Evolutionary conservation across 1,139 yeast genomes (phyloP).

Genomic region (Blastobotrys ciferrii): DNA sequence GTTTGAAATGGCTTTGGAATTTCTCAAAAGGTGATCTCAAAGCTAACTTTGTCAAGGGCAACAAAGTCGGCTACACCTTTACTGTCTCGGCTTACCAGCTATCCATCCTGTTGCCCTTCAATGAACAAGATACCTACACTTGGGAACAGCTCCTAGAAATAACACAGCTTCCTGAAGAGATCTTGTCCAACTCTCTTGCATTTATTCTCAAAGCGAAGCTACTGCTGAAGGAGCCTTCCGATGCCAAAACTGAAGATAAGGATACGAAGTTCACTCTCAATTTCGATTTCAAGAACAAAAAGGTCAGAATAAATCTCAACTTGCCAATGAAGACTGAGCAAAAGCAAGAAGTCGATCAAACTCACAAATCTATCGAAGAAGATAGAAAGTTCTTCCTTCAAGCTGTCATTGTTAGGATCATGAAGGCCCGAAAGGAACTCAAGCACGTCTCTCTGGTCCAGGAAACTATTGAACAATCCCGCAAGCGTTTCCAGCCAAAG

Average conservation of each 20-base stretch:
- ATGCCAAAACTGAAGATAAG: slow-evolving; percentile 31
- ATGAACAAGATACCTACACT: slow-evolving; percentile 59
- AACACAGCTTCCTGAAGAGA: slow-evolving; percentile 65
- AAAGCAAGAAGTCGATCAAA: slow-evolving; percentile 74
- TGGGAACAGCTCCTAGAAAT: slow-evolving; percentile 59
- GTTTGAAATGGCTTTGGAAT: slow-evolving; percentile 94
- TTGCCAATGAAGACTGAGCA: slow-evolving; percentile 77
- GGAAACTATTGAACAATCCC: slow-evolving; percentile 86
- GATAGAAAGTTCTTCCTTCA: slow-evolving; percentile 83
- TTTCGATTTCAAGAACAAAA: slow-evolving; percentile 80
- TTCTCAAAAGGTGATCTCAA: slow-evolving; percentile 89
- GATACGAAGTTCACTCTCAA: slow-evolving; percentile 71
- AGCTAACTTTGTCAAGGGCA: slow-evolving; percentile 83
- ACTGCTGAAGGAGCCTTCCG: slow-evolving; percentile 56
- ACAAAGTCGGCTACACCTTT: slow-evolving; percentile 69
- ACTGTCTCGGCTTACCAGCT: slow-evolving; percentile 84
- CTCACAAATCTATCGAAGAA: slow-evolving; percentile 81
- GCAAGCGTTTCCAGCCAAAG: slow-evolving; percentile 79
- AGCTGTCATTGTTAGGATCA: slow-evolving; percentile 92
- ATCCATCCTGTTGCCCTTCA: slow-evolving; percentile 78
- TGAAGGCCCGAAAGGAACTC: slow-evolving; percentile 86
- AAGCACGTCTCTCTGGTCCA: slow-evolving; percentile 79
- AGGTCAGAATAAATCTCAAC: slow-evolving; percentile 80
- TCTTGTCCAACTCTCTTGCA: slow-evolving; percentile 69
- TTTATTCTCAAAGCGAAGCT: slow-evolving; percentile 81